phyloP scores from a whole-genome alignment of 2,329 filamentous ascomycete species.

The Torrubiella hemipterigena region DNA sequence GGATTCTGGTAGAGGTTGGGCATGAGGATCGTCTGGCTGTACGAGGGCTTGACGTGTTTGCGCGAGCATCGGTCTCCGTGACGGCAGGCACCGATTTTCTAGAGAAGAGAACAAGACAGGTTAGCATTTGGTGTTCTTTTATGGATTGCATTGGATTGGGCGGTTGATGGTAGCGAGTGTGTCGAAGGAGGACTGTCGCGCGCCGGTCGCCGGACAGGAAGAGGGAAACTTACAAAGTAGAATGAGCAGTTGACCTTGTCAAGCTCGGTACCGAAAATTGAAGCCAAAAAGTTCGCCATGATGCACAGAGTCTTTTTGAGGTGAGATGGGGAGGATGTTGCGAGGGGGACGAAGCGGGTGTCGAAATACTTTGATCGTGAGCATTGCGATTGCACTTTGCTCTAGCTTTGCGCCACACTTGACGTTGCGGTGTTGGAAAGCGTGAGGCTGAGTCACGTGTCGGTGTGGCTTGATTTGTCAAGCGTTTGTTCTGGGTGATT shows the following conservation, averaged over 20 bases:
- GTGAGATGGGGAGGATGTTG: conserved; percentile 1
- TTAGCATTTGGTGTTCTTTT: conserved; percentile 1
- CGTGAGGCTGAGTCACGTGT: conserved; percentile 5
- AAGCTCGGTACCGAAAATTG: conserved; percentile 98
- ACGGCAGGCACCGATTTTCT: conserved; percentile 98
- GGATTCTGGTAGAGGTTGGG: conserved; percentile 99
- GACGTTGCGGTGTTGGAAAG: conserved; percentile 5
- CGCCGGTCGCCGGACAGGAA: no score
- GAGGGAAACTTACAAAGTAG: conserved; percentile 46
- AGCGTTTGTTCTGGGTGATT: background rate
- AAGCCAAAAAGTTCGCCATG: conserved; percentile 98
- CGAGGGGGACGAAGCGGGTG: conserved; percentile 1
- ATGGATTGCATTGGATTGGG: conserved; percentile 6
- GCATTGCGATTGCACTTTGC: conserved; percentile 6
- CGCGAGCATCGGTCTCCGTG: conserved; percentile 97
- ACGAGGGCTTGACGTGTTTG: conserved; percentile 98
- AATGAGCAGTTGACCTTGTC: conserved; percentile 99
- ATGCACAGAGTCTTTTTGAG: conserved; percentile 9
- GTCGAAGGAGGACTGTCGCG: background rate
- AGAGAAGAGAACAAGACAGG: conserved; percentile 19
- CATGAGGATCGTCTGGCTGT: conserved; percentile 94
- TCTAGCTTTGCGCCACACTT: conserved; percentile 5
- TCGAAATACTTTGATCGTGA: conserved; percentile 2
- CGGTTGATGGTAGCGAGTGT: background rate
- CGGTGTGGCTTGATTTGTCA: background rate